Evolutionary conservation across 768 basidiomycete species (phyloP).

Genomic region (Pulveroboletus sp.): DNA sequence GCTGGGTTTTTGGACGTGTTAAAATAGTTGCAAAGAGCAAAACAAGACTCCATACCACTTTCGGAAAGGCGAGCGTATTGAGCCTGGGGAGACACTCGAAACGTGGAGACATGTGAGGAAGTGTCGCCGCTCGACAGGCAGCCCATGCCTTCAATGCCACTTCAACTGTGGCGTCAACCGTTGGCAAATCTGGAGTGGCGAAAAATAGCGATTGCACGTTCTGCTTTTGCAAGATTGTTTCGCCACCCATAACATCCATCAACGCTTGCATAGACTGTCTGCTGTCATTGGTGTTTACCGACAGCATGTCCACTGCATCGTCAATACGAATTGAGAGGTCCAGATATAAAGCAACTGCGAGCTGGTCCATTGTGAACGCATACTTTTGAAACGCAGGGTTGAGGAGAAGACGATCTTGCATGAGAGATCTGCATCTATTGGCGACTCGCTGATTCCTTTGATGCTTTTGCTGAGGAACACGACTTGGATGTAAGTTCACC

Average conservation of each 20-base stretch:
- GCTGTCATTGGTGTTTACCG: conserved; percentile 14
- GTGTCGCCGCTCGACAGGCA: conserved; percentile 35
- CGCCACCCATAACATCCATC: conserved; percentile 38
- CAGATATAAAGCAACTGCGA: conserved; percentile 37
- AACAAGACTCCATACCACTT: conserved; percentile 23
- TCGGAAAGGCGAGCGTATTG: conserved; percentile 25
- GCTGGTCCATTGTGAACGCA: conserved; percentile 45
- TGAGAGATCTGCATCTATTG: conserved; percentile 14
- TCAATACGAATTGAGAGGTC: conserved; percentile 37
- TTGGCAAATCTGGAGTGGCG: conserved; percentile 16
- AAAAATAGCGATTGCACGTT: conserved; percentile 32
- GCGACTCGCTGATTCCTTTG: conserved; percentile 1
- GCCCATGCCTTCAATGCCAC: conserved; percentile 45
- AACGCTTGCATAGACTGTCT: conserved; percentile 35
- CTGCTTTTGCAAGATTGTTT: conserved; percentile 23
- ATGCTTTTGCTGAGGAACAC: neutral
- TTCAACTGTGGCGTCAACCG: conserved; percentile 3
- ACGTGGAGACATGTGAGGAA: conserved; percentile 17
- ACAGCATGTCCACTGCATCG: conserved; percentile 41
- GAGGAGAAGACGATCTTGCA: conserved; percentile 34
- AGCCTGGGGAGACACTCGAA: conserved; percentile 19
- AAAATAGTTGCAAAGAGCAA: neutral
- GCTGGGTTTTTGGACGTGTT: conserved; percentile 25
- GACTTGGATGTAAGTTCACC: conserved; percentile 27
- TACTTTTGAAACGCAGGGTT: conserved; percentile 29